These are phyloP conservation scores for Pichia exigua DNA, from an alignment of 805 yeast genomes.

Conservation along the genomic window DNA sequence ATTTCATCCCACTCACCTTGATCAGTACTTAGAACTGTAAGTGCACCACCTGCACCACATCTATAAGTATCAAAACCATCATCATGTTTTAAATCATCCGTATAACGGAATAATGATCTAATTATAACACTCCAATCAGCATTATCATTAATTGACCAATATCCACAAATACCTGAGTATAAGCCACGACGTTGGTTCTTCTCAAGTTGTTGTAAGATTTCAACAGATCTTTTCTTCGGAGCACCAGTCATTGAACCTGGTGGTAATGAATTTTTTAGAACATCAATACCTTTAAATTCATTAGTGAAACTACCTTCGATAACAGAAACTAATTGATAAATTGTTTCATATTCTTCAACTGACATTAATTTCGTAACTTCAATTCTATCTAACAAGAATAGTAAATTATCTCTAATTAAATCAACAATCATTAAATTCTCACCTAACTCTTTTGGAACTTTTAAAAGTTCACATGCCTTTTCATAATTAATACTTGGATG, in stretches of 20 bases:
- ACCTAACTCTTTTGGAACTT: conserved; percentile 87
- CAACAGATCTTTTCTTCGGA: conserved; percentile 89
- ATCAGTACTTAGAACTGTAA: conserved; percentile 78
- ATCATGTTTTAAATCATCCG: conserved; percentile 31
- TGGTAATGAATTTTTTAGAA: conserved; percentile 73
- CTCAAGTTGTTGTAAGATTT: conserved; percentile 60
- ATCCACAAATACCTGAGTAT: conserved; percentile 93
- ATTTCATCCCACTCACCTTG: conserved; percentile 91
- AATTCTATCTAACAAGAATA: conserved; percentile 57
- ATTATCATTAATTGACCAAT: conserved; percentile 80
- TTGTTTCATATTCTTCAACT: conserved; percentile 88
- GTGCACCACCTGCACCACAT: conserved; percentile 98
- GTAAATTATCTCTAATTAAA: conserved; percentile 84
- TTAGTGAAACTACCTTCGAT: conserved; percentile 53
- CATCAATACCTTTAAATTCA: conserved; percentile 62
- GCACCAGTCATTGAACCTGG: conserved; percentile 99
- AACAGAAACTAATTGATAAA: conserved; percentile 86
- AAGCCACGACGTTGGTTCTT: conserved; percentile 60
- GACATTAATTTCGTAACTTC: conserved; percentile 73
- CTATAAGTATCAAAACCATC: conserved; percentile 46
- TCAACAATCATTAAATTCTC: conserved; percentile 97
- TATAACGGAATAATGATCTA: conserved; percentile 68
- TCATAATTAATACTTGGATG: conserved; percentile 43
- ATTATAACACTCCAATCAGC: conserved; percentile 97
- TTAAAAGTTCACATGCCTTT: conserved; percentile 55